phyloP scores from a whole-genome alignment of 192 early-diverging fungal genomes.

The Rhizoclosmatium globosum region DNA sequence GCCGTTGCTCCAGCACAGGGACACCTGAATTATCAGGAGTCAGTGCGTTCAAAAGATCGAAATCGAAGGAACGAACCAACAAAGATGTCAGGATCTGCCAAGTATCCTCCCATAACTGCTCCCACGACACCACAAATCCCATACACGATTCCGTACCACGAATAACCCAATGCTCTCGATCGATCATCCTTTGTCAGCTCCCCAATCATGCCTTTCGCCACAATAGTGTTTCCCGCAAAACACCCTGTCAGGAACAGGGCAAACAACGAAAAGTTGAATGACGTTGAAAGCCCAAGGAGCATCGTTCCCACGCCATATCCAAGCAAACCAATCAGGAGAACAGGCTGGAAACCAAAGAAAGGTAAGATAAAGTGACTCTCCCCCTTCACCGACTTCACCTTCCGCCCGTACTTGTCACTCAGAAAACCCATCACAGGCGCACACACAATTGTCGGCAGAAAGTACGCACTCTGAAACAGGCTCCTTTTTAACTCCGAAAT shows the following conservation, averaged over 20 bases:
- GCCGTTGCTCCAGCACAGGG: conserved; percentile 23
- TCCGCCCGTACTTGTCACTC: conserved; percentile 48
- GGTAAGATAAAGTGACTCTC: neutral
- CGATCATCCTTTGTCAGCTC: conserved; percentile 46
- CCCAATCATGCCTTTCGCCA: conserved; percentile 58
- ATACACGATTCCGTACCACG: conserved; percentile 52
- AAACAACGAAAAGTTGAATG: conserved; percentile 35
- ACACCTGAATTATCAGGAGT: neutral
- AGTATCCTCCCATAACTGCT: conserved; percentile 45
- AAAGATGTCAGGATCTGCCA: conserved; percentile 47
- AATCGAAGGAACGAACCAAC: conserved; percentile 2
- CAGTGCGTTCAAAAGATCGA: neutral
- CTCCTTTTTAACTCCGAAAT: neutral
- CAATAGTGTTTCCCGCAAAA: conserved; percentile 45
- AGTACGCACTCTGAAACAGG: conserved; percentile 37
- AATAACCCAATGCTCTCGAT: conserved; percentile 46
- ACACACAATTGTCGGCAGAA: conserved; percentile 51
- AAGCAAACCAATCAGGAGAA: conserved; percentile 42
- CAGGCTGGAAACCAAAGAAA: conserved; percentile 26
- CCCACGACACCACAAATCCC: conserved; percentile 45
- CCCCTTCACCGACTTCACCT: conserved; percentile 7
- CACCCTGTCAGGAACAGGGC: conserved; percentile 44
- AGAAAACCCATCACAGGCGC: conserved; percentile 49
- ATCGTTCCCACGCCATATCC: conserved; percentile 48
- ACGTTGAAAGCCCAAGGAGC: conserved; percentile 45